phyloP scores from a whole-genome alignment of 2,329 filamentous ascomycete genomes.

The Dothideomycetes sp. region DNA sequence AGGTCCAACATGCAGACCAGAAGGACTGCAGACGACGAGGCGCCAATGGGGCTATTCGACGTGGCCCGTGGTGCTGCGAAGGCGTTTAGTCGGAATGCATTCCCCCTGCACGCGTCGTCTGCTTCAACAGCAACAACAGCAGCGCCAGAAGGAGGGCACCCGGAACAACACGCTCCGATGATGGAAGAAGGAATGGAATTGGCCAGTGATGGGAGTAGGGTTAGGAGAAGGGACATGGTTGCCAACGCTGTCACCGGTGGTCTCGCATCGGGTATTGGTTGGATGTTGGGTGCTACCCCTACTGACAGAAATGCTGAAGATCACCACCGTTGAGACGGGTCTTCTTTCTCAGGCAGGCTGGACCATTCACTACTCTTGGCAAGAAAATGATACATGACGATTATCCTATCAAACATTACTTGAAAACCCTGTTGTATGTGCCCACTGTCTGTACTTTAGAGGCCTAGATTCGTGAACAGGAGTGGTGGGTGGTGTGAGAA shows the following conservation, averaged over 20 bases:
- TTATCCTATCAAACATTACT: too few species aligned
- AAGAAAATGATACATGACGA: too few species aligned
- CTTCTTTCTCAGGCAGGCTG: too few species aligned
- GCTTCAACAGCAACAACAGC: conserved; percentile 15
- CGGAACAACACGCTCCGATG: not conserved
- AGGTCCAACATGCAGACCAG: conserved; percentile 14
- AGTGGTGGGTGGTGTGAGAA: too few species aligned
- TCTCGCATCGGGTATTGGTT: conserved; percentile 53
- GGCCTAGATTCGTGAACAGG: too few species aligned
- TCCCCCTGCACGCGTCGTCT: conserved; percentile 30
- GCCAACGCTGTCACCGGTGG: conserved; percentile 56
- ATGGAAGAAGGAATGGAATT: conserved; percentile 10
- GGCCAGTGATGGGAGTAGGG: conserved; percentile 27
- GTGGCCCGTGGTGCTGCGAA: conserved; percentile 41
- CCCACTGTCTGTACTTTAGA: too few species aligned
- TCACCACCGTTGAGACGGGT: too few species aligned
- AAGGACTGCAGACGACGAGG: conserved; percentile 36
- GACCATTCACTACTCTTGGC: too few species aligned
- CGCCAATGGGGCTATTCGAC: conserved; percentile 46
- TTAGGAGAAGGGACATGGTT: conserved; percentile 64
- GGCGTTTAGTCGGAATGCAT: conserved; percentile 39
- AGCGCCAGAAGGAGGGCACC: conserved; percentile 7
- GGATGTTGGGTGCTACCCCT: conserved; percentile 48
- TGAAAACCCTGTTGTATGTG: too few species aligned
- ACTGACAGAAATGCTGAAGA: conserved; percentile 16